These are phyloP conservation scores for Schwanniomyces polymorphus DNA, from an alignment of 805 yeast species.

Conservation along the genomic window DNA sequence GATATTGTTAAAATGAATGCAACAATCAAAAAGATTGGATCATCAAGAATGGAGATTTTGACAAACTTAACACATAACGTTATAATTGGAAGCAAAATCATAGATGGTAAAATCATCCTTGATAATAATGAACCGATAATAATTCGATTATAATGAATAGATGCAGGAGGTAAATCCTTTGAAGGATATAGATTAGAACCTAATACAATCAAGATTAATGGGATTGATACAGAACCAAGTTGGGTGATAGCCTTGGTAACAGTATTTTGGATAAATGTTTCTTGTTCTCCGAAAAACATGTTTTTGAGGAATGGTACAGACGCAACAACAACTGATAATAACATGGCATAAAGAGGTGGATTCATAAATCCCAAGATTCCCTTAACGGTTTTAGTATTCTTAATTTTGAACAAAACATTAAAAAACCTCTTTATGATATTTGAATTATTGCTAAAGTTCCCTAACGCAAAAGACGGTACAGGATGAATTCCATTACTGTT, in stretches of 20 bases:
- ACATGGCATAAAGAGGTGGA: constrained; percentile 83
- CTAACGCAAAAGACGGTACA: neutral
- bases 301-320: constrained; percentile 58
- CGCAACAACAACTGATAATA: constrained; percentile 66
- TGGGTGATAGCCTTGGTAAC: constrained; percentile 62
- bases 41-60: constrained; percentile 69
- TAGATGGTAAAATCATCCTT: constrained; percentile 76
- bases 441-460: neutral
- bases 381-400: constrained; percentile 7
- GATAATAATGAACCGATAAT: constrained; percentile 70
- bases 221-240: constrained; percentile 74
- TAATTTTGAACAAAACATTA: constrained; percentile 4
- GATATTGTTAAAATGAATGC: constrained; percentile 73
- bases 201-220: constrained; percentile 69
- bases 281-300: constrained; percentile 51
- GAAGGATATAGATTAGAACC: constrained; percentile 80
- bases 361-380: constrained; percentile 55
- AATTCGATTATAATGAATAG: constrained; percentile 60
- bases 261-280: constrained; percentile 66
- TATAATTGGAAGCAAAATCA: constrained; percentile 65
- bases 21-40: constrained; percentile 77
- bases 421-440: neutral
- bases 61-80: constrained; percentile 63
- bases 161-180: constrained; percentile 63
- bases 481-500: neutral